Evolutionary conservation across 2,329 filamentous ascomycete genomes (phyloP).

Genomic region (Fusarium sp.): DNA sequence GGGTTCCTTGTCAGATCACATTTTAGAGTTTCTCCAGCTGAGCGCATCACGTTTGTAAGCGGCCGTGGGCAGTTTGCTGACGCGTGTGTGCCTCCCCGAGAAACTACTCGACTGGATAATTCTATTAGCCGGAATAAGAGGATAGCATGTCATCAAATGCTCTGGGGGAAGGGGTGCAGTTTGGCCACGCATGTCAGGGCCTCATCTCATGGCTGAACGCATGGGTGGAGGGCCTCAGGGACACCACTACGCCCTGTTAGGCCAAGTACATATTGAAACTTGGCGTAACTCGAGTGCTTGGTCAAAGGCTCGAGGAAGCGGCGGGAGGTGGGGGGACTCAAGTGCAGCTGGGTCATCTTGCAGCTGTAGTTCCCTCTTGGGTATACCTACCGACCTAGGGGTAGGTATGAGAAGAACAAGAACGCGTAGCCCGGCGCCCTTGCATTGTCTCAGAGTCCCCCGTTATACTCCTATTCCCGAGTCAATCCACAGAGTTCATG

Average conservation of each 20-base stretch:
- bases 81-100: not conserved
- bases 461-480: not conserved
- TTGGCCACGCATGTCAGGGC: not conserved
- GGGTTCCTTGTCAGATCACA: not conserved
- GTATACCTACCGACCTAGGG: not conserved
- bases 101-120: not conserved
- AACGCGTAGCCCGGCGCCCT: not conserved
- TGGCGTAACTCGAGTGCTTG: not conserved
- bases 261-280: not conserved
- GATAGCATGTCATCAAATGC: not conserved
- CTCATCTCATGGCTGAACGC: not conserved
- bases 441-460: not conserved
- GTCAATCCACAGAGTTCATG: not conserved
- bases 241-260: not conserved
- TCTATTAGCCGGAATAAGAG: not conserved
- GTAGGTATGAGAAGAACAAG: not conserved
- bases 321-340: not conserved
- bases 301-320: no score
- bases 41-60: not conserved
- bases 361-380: not conserved
- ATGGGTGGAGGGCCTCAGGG: not conserved
- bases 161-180: not conserved
- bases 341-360: not conserved
- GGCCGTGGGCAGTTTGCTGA: not conserved
- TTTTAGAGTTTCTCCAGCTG: not conserved